phyloP scores from a whole-genome alignment of 305 asterid genomes.

The Nicotiana rustica region DNA sequence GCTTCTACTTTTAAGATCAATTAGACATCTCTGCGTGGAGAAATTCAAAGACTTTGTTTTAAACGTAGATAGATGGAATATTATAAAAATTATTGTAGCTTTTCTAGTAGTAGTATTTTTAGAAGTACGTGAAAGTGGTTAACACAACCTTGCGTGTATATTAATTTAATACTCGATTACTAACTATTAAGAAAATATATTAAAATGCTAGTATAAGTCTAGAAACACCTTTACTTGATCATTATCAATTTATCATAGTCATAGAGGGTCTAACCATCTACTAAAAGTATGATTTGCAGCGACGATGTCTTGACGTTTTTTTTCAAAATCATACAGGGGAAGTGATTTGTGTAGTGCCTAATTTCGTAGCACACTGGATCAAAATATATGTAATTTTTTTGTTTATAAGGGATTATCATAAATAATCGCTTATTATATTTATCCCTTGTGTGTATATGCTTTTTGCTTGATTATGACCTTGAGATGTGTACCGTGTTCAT shows the following conservation, averaged over 20 bases:
- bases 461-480: too few relatives aligned
- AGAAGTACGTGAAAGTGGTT: neutral
- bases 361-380: too few relatives aligned
- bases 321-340: neutral
- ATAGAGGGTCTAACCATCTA: neutral
- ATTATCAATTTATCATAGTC: neutral
- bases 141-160: neutral
- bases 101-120: neutral
- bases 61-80: neutral
- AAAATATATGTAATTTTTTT: too few relatives aligned
- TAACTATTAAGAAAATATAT: neutral
- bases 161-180: neutral
- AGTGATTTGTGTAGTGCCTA: too few relatives aligned
- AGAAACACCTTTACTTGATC: neutral
- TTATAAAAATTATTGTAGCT: neutral
- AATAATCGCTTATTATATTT: too few relatives aligned
- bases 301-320: neutral
- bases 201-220: neutral
- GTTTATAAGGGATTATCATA: too few relatives aligned
- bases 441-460: too few relatives aligned
- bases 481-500: too few relatives aligned
- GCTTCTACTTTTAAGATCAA: neutral
- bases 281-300: neutral
- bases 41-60: neutral
- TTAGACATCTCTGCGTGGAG: neutral